These are phyloP conservation scores for Pittosporum tobira DNA, from an alignment of 129 eudicot species.

Conservation along the genomic window DNA sequence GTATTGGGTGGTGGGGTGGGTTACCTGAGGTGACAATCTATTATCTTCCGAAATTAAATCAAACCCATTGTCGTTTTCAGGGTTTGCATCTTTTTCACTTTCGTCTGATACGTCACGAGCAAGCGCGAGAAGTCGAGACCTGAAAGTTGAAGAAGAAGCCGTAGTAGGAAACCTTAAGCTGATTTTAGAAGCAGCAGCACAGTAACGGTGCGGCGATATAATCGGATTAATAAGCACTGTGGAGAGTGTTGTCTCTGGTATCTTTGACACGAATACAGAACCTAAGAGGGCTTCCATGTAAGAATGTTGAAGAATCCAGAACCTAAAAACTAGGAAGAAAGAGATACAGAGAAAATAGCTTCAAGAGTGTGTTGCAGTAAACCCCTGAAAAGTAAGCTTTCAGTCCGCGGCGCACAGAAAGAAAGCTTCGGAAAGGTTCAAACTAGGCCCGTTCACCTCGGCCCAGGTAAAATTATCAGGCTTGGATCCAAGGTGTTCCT, in stretches of 20 bases:
- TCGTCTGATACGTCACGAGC: not conserved
- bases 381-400: too few relatives aligned
- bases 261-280: not conserved
- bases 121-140: not conserved
- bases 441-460: too few relatives aligned
- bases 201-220: not conserved
- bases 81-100: not conserved
- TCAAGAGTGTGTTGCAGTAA: too few relatives aligned
- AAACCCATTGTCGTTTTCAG: not conserved
- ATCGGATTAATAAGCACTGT: too few relatives aligned
- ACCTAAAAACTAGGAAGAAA: too few relatives aligned
- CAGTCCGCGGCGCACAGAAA: too few relatives aligned
- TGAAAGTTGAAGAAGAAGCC: not conserved
- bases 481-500: too few relatives aligned
- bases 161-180: not conserved
- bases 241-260: not conserved
- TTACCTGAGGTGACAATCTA: not conserved
- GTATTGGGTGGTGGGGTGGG: not conserved
- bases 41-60: not conserved
- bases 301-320: too few relatives aligned
- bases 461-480: too few relatives aligned
- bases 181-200: not conserved
- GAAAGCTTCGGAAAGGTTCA: too few relatives aligned
- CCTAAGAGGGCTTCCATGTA: too few relatives aligned
- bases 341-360: too few relatives aligned